Percentiles rank a stretch among this genome's conserved stretches.
Conservation (phyloP, 768 basidiomycete genomes). For the Termitomyces sp. region DNA sequence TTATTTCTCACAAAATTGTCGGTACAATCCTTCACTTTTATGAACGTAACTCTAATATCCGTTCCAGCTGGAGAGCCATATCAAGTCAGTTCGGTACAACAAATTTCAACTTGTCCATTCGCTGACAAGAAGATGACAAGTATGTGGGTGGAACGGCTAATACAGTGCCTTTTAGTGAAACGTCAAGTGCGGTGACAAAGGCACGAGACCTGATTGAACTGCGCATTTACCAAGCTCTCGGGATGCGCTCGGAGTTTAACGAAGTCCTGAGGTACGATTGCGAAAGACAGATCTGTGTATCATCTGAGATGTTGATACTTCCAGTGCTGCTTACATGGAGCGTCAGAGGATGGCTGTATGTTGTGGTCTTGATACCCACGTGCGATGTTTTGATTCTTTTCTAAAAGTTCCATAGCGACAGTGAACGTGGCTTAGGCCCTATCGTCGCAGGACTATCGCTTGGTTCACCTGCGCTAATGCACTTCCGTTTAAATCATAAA, state of each 20-base stretch:
- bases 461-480: slow-evolving; percentile 75
- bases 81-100: slow-evolving; percentile 38
- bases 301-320: neutral
- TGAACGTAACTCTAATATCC: neutral
- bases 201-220: slow-evolving; percentile 56
- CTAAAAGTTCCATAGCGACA: slow-evolving; percentile 75
- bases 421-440: slow-evolving; percentile 68
- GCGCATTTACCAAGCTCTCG: slow-evolving; percentile 46
- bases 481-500: slow-evolving; percentile 54
- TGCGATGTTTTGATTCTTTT: neutral
- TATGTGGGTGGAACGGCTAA: slow-evolving; percentile 76
- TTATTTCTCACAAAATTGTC: slow-evolving; percentile 85
- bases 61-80: slow-evolving; percentile 75
- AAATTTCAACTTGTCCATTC: neutral
- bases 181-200: slow-evolving; percentile 51
- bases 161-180: slow-evolving; percentile 58
- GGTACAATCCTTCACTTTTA: slow-evolving; percentile 17
- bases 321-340: slow-evolving; percentile 78
- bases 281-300: neutral
- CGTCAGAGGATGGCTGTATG: slow-evolving; percentile 78
- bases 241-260: slow-evolving; percentile 46
- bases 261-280: slow-evolving; percentile 58
- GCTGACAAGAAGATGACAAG: slow-evolving; percentile 26
- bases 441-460: slow-evolving; percentile 72
- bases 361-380: neutral